Evolutionary conservation across 495 filamentous ascomycete genomes (phyloP).

Genomic region (Neurospora pannonica): DNA sequence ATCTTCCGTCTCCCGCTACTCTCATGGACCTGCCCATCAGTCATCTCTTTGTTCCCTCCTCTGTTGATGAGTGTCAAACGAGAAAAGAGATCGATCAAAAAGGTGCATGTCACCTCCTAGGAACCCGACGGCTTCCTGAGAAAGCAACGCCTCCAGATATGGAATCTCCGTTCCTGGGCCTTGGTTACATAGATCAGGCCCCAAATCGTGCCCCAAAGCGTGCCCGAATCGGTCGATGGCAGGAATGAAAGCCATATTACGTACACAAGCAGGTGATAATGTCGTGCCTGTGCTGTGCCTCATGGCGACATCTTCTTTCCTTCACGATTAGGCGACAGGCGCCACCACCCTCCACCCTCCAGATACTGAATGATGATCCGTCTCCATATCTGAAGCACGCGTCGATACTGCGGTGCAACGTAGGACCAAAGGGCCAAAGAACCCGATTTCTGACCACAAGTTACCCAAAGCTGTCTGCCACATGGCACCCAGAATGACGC

Average conservation of each 20-base stretch:
- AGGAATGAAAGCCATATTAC: not conserved
- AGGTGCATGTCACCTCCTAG: not conserved
- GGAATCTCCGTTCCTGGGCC: not conserved
- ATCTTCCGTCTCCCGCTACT: not conserved
- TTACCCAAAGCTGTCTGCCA: not conserved
- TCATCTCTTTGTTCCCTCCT: not conserved
- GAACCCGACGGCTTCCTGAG: not conserved
- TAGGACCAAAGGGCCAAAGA: constrained; percentile 3
- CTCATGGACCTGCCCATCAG: not conserved
- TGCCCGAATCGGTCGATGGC: not conserved
- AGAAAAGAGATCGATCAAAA: not conserved
- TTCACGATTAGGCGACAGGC: not conserved
- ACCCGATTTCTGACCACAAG: constrained; percentile 4
- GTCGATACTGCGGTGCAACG: constrained; percentile 8
- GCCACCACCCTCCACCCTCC: not conserved
- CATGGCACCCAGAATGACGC: constrained; percentile 2
- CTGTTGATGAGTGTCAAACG: not conserved
- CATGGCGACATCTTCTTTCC: not conserved
- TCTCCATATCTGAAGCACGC: constrained; percentile 7
- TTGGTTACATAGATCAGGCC: not conserved
- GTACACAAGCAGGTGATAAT: not conserved
- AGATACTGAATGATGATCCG: not conserved
- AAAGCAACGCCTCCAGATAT: not conserved
- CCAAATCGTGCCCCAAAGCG: not conserved
- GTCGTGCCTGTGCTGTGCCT: not conserved